Conservation (phyloP, 164 flowering plant species). For the Vitis labrusca region DNA sequence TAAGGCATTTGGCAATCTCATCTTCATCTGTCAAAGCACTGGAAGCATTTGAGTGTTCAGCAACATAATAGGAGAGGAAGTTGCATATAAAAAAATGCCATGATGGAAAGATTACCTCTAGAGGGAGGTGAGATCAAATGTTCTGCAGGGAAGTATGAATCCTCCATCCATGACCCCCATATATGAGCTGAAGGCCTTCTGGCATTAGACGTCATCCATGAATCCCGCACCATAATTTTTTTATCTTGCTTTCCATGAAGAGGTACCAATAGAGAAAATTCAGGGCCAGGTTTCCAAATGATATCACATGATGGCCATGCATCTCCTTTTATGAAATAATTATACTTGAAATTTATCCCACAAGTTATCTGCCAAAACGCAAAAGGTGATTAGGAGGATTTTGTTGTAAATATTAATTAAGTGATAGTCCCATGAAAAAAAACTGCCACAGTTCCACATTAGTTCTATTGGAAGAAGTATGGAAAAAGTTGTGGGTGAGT, state of each 20-base stretch:
- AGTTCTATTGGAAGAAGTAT: no score
- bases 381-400: not conserved
- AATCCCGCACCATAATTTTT: slow-evolving; percentile 52
- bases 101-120: slow-evolving; percentile 45
- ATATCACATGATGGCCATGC: slow-evolving; percentile 47
- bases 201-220: slow-evolving; percentile 43
- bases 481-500: no score
- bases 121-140: slow-evolving; percentile 16
- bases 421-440: not conserved
- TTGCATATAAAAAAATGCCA: slow-evolving; percentile 1
- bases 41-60: slow-evolving; percentile 90
- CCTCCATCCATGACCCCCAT: slow-evolving; percentile 69
- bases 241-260: slow-evolving; percentile 21
- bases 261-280: slow-evolving; percentile 56
- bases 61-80: slow-evolving; percentile 36
- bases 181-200: slow-evolving; percentile 30
- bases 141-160: slow-evolving; percentile 18
- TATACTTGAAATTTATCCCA: slow-evolving; percentile 57
- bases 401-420: not conserved
- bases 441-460: not conserved
- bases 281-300: slow-evolving; percentile 70
- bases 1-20: slow-evolving; percentile 25
- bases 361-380: slow-evolving; percentile 46
- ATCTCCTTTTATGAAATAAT: slow-evolving; percentile 58
- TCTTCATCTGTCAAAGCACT: slow-evolving; percentile 82